Conservation (phyloP, 257 asterid species). For the Salvia miltiorrhiza region DNA sequence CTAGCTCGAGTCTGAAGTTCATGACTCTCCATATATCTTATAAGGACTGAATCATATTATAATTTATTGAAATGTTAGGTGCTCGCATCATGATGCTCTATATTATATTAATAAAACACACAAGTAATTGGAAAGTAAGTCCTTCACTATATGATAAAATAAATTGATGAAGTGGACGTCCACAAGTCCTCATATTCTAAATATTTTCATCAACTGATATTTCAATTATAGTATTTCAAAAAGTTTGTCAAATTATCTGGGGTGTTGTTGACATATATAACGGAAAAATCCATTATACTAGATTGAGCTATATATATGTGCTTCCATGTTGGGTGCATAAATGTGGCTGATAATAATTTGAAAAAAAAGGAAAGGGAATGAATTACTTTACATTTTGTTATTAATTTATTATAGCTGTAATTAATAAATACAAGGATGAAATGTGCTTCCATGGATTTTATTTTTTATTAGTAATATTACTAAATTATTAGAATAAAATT, state of each 20-base stretch:
- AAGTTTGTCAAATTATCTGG: constrained; percentile 2
- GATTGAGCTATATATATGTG: constrained; percentile 23
- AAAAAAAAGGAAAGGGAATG: too few relatives aligned
- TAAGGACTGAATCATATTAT: neutral
- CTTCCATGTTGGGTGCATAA: constrained; percentile 32
- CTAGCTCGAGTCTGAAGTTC: constrained; percentile 23
- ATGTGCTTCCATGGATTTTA: too few relatives aligned
- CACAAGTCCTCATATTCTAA: neutral
- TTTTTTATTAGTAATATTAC: too few relatives aligned
- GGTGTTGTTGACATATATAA: neutral
- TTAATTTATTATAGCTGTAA: too few relatives aligned
- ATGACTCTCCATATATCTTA: constrained; percentile 12
- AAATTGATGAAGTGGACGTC: neutral
- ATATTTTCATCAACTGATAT: neutral
- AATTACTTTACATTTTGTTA: too few relatives aligned
- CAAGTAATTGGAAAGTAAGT: constrained; percentile 11
- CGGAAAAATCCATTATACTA: neutral
- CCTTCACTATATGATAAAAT: neutral
- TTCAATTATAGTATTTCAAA: neutral
- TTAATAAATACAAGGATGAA: too few relatives aligned
- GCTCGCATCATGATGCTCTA: constrained; percentile 6
- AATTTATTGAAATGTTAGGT: constrained; percentile 5
- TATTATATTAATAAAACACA: neutral
- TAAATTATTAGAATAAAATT: too few relatives aligned
- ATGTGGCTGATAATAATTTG: neutral